Conservation (phyloP, 176 grass and related monocot genomes). For the Chrysopogon serrulatus region DNA sequence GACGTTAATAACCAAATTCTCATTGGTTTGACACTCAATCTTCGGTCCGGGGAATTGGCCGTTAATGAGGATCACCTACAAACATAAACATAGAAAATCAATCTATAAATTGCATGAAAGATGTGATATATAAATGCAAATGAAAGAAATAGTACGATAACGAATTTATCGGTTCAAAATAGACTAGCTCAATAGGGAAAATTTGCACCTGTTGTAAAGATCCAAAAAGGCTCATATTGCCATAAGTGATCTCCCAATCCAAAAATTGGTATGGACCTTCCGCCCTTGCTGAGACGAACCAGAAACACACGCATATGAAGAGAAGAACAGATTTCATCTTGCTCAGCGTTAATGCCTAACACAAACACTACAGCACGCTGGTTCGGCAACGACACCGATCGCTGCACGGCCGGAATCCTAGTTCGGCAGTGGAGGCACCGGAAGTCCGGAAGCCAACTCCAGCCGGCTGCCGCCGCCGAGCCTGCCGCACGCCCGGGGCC, state of each 20-base stretch:
- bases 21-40: constrained; percentile 63
- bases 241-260: neutral
- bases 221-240: neutral
- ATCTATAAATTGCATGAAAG: neutral
- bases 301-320: neutral
- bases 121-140: neutral
- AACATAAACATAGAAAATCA: neutral
- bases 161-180: too few relatives aligned
- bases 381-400: too few relatives aligned
- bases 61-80: constrained; percentile 74
- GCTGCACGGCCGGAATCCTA: neutral
- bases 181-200: neutral
- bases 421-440: neutral
- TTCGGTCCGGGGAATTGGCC: constrained; percentile 78
- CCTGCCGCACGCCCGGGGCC: neutral
- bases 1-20: constrained; percentile 73
- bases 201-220: neutral
- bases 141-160: too few relatives aligned
- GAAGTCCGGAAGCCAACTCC: too few relatives aligned
- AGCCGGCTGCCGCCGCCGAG: too few relatives aligned
- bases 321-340: neutral
- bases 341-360: neutral
- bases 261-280: neutral
- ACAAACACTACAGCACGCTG: neutral
- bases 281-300: neutral